These are phyloP conservation scores for Piper longum DNA, from an alignment of 164 flowering plant genomes.

Conservation along the genomic window DNA sequence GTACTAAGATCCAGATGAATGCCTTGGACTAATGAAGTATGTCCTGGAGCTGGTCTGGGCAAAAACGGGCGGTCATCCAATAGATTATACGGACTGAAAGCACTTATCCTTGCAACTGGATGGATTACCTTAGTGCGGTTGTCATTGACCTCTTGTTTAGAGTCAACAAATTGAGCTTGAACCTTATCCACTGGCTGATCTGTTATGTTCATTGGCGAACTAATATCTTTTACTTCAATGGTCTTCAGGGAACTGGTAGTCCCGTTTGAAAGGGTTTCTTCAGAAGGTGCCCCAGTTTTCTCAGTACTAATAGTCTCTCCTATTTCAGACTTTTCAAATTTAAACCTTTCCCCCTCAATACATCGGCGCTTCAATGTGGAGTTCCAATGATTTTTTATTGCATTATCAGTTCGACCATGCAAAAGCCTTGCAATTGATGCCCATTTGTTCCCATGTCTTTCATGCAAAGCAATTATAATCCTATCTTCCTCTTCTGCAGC, in stretches of 20 bases:
- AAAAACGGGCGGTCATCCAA: constrained; percentile 13
- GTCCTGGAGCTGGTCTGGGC: constrained; percentile 19
- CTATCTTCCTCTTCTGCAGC: constrained; percentile 76
- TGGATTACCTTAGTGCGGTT: constrained; percentile 33
- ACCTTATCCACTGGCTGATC: constrained; percentile 17
- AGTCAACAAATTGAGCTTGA: constrained; percentile 13
- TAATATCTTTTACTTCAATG: constrained; percentile 35
- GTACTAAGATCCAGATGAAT: constrained; percentile 33
- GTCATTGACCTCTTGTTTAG: constrained; percentile 14
- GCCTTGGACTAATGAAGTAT: constrained; percentile 27
- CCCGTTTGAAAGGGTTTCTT: constrained; percentile 63
- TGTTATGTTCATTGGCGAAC: constrained; percentile 24
- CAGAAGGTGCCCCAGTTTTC: constrained; percentile 60
- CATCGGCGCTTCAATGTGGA: constrained; percentile 64
- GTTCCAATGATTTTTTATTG: constrained; percentile 95
- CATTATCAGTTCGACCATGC: constrained; percentile 86
- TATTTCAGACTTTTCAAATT: constrained; percentile 15
- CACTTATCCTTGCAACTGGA: constrained; percentile 67
- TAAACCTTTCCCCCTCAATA: constrained; percentile 22
- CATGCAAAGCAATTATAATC: constrained; percentile 60
- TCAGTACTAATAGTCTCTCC: constrained; percentile 42
- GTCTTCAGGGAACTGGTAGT: constrained; percentile 34
- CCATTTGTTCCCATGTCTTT: constrained; percentile 90
- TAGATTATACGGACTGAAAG: constrained; percentile 43
- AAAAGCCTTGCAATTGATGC: constrained; percentile 69